Percentiles rank a stretch among this genome's conserved stretches.
Conservation (phyloP, 2,329 filamentous ascomycete genomes). For the Diplodia seriata region DNA sequence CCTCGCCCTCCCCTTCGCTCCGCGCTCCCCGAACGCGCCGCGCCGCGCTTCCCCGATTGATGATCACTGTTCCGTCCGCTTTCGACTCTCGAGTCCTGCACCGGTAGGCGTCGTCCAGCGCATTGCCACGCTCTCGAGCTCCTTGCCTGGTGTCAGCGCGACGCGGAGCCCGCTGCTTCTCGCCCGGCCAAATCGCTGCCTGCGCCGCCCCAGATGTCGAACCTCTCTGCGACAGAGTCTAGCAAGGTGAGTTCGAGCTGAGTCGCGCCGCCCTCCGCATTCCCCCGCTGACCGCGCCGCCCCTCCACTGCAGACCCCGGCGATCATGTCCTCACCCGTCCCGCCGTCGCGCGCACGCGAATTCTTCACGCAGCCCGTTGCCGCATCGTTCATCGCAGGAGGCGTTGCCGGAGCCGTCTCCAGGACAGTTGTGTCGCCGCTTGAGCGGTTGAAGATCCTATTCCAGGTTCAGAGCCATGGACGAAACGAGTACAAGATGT, state of each 20-base stretch:
- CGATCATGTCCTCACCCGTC: slow-evolving; percentile 32
- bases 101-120: slow-evolving; percentile 16
- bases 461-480: slow-evolving; percentile 93
- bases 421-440: slow-evolving; percentile 91
- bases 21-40: background rate
- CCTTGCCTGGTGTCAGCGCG: background rate
- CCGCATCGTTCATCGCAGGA: slow-evolving; percentile 91
- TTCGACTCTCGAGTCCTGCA: background rate
- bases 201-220: slow-evolving; percentile 32
- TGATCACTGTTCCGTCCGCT: slow-evolving; percentile 14
- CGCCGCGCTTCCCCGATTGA: slow-evolving; percentile 17
- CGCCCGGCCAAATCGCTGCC: background rate
- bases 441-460: slow-evolving; percentile 96
- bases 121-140: slow-evolving; percentile 16
- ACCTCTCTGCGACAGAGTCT: slow-evolving; percentile 21
- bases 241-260: slow-evolving; percentile 26
- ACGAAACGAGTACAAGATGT: slow-evolving; percentile 90
- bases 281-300: slow-evolving; percentile 25
- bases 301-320: slow-evolving; percentile 26
- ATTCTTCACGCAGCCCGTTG: slow-evolving; percentile 76
- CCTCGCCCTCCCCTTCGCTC: slow-evolving; percentile 7
- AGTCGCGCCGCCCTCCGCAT: slow-evolving; percentile 18
- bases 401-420: slow-evolving; percentile 97
- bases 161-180: slow-evolving; percentile 15
- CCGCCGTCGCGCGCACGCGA: slow-evolving; percentile 36